phyloP scores from a whole-genome alignment of 2,329 filamentous ascomycete species.

The Epicoccum nigrum region DNA sequence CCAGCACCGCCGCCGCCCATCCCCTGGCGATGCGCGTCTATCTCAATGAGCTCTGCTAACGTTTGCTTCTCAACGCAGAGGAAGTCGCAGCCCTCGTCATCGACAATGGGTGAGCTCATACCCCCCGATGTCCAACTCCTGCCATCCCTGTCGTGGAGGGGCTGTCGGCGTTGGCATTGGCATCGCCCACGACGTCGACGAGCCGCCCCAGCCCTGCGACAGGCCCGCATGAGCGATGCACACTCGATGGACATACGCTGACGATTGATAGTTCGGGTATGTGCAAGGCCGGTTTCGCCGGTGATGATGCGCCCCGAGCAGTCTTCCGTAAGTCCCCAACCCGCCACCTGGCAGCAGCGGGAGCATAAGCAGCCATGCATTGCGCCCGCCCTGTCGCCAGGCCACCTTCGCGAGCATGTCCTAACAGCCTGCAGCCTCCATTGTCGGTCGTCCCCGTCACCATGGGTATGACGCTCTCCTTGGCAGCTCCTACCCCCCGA shows the following conservation, averaged over 20 bases:
- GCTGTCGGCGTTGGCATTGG: constrained; percentile 36
- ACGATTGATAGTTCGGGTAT: constrained; percentile 86
- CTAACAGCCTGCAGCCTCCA: constrained; percentile 73
- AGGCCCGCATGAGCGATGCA: constrained; percentile 29
- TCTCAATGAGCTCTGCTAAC: constrained; percentile 48
- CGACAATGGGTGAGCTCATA: constrained; percentile 97
- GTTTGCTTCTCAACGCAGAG: constrained; percentile 66
- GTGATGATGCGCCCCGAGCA: constrained; percentile 99
- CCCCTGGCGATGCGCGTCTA: constrained; percentile 25
- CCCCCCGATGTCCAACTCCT: constrained; percentile 40
- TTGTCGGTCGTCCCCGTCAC: constrained; percentile 99
- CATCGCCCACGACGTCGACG: constrained; percentile 31
- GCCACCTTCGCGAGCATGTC: constrained; percentile 1
- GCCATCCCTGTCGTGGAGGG: constrained; percentile 49
- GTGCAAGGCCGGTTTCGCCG: constrained; percentile 99
- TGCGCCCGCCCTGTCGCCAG: constrained; percentile 18
- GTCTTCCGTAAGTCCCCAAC: constrained; percentile 90
- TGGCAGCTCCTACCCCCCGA: constrained; percentile 24
- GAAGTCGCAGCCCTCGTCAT: constrained; percentile 99
- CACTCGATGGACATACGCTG: constrained; percentile 42
- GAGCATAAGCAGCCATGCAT: constrained; percentile 11
- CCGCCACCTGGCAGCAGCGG: constrained; percentile 16
- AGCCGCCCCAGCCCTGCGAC: constrained; percentile 30
- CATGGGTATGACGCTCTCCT: constrained; percentile 80
- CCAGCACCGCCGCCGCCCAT: constrained; percentile 23